A percentile compares a stretch with the other conserved stretches of the same genome.
These are phyloP conservation scores for Saturnispora kantuleensis DNA, from an alignment of 805 yeast genomes.

Conservation along the genomic window DNA sequence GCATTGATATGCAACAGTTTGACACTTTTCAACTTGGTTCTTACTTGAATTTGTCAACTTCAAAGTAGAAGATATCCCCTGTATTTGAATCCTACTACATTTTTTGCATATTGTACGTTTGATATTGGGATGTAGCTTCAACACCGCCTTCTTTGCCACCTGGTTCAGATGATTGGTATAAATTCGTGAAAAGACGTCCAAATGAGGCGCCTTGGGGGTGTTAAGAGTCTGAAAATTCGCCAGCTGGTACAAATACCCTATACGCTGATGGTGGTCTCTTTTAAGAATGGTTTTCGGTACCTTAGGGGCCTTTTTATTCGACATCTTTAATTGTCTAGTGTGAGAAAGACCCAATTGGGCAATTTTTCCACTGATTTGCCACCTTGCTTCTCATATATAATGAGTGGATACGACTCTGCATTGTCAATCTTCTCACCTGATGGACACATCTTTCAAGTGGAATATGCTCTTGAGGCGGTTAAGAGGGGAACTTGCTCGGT, in stretches of 20 bases:
- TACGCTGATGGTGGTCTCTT: conserved; percentile 49
- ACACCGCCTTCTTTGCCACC: conserved; percentile 59
- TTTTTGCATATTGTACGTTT: conserved; percentile 64
- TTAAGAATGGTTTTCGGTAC: conserved; percentile 36
- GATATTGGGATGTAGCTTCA: conserved; percentile 51
- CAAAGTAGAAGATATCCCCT: conserved; percentile 35
- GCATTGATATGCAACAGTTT: conserved; percentile 42
- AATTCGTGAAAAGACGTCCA: conserved; percentile 31
- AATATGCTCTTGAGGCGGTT: conserved; percentile 95
- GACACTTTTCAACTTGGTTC: conserved; percentile 26
- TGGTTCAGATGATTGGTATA: conserved; percentile 46
- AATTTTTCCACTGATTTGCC: background rate
- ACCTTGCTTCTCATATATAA: conserved; percentile 20
- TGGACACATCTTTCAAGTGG: conserved; percentile 98
- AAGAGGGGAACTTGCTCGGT: conserved; percentile 98
- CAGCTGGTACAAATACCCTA: conserved; percentile 50
- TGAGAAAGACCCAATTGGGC: background rate
- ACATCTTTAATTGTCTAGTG: background rate
- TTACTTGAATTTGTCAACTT: conserved; percentile 36
- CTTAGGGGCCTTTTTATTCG: conserved; percentile 10
- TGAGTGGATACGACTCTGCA: conserved; percentile 99
- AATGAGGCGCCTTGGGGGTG: conserved; percentile 20
- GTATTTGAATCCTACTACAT: conserved; percentile 44
- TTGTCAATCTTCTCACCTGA: conserved; percentile 90
- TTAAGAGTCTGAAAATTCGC: conserved; percentile 26